Conservation (phyloP, 768 basidiomycete genomes). For the Fistulinella prunicolor region DNA sequence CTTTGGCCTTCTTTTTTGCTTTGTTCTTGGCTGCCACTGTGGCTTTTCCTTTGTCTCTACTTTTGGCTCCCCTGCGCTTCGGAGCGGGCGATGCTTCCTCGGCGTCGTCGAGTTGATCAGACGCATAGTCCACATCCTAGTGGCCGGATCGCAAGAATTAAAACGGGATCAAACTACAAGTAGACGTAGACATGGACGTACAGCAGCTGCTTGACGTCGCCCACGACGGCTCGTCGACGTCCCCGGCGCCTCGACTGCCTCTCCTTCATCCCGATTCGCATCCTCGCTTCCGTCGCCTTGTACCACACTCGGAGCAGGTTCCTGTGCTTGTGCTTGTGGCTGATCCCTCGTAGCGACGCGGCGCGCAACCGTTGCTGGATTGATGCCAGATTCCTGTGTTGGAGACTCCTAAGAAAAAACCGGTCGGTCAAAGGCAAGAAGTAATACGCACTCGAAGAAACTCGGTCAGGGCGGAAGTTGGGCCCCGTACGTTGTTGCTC, state of each 20-base stretch:
- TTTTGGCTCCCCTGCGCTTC: conserved; percentile 55
- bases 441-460: conserved; percentile 60
- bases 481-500: conserved; percentile 68
- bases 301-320: conserved; percentile 4
- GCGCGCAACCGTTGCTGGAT: conserved; percentile 39
- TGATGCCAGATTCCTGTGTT: conserved; percentile 51
- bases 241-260: background rate
- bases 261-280: conserved; percentile 7
- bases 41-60: conserved; percentile 39
- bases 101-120: conserved; percentile 72
- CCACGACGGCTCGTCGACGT: conserved; percentile 15
- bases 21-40: conserved; percentile 39
- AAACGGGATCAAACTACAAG: background rate
- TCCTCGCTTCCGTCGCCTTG: conserved; percentile 16
- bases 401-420: too few relatives aligned
- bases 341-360: conserved; percentile 32
- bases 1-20: conserved; percentile 40
- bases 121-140: conserved; percentile 50
- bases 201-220: conserved; percentile 10
- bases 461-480: conserved; percentile 80
- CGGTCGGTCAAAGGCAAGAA: background rate
- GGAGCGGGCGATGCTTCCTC: conserved; percentile 45
- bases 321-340: conserved; percentile 32
- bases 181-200: background rate
- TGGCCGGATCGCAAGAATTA: background rate